Percentiles rank a stretch among this genome's conserved stretches.
phyloP scores from a whole-genome alignment of 129 eudicot species.

The Calendula officinalis region DNA sequence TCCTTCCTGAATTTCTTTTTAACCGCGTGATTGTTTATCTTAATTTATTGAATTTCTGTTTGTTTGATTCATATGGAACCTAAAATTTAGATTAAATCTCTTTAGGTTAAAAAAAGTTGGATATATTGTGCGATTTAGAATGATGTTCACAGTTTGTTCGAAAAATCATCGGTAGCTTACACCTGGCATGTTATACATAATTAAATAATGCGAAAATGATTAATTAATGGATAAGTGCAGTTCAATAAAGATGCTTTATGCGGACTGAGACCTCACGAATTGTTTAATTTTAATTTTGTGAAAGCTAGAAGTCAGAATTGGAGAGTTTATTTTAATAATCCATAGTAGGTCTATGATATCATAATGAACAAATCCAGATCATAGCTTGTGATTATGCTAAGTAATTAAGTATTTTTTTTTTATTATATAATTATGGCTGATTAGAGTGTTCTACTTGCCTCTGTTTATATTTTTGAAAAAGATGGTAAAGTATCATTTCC shows the following conservation, averaged over 20 bases:
- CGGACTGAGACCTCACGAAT: slow-evolving; percentile 12
- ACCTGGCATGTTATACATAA: slow-evolving; percentile 18
- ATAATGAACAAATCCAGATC: slow-evolving; percentile 29
- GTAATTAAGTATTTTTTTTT: slow-evolving; percentile 23
- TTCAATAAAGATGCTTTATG: slow-evolving; percentile 14
- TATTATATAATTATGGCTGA: slow-evolving; percentile 11
- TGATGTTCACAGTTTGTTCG: too few relatives aligned
- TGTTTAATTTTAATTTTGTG: slow-evolving; percentile 14
- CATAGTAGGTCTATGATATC: slow-evolving; percentile 27
- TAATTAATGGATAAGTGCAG: slow-evolving; percentile 24
- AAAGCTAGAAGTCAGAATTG: slow-evolving; percentile 27
- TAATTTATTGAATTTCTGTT: too few relatives aligned
- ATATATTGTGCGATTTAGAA: too few relatives aligned
- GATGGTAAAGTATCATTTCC: too few relatives aligned
- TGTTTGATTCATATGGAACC: too few relatives aligned
- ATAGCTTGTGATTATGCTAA: slow-evolving; percentile 27
- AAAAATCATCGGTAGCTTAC: slow-evolving; percentile 18
- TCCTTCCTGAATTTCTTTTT: too few relatives aligned
- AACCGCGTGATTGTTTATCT: too few relatives aligned
- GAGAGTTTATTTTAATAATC: slow-evolving; percentile 18
- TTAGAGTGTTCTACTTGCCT: neutral
- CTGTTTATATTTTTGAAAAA: too few relatives aligned
- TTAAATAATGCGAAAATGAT: neutral
- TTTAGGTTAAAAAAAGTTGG: too few relatives aligned
- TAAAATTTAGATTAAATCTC: too few relatives aligned